Base-by-base conservation (phyloP, 805 yeast genomes). In the Candida tammaniensis region DNA sequence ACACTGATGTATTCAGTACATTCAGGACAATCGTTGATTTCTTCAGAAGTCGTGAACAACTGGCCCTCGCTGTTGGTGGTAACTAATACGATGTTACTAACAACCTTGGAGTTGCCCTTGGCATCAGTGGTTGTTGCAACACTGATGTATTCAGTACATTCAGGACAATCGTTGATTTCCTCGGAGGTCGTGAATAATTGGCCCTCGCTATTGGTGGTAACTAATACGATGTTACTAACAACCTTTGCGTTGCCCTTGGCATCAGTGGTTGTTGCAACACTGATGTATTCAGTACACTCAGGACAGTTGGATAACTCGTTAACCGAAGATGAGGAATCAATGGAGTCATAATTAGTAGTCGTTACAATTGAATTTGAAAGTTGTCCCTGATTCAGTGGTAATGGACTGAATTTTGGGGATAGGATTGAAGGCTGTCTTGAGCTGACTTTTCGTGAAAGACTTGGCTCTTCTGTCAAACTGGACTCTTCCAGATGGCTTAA, bases 1-100 rank as follows among this genome's bases (percentile, higher is more conserved):
- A 43, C 39, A 9, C 47, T 45, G 27, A 47, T 38, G 32, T 42
- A 45, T 11, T 27, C 27, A 10, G 30, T 25, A 26, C 25, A 24
- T 20, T 27, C 36, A n/a, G 32, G 27, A 18, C 35, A 29, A n/a
- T 28, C 34, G 9, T 24, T 27, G 21, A 39, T 11, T 9, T 37
- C 33, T 17, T 18, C 18, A 3, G 51, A 38, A 12, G 44, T 31
- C 10, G 49, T 45, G 29, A 15, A 20, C 24, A 35, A 34, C 2
- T 14, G 5, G 4, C 49, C 49, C 19, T 26, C 36, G 11, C 40
- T n/a, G 6, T 34, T 33, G 8, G 47, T 39, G 7, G 42, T 39
- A 7, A 43, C 41, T 10, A 39, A 31, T 22, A 36, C 31, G 5
- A 40, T 35, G 13, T 43, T 38, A 17, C 42, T 40, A 4, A 31